Evolutionary conservation across 2,329 filamentous ascomycete species (phyloP), one percentile per base, ranked within the genome.

Genomic region (Ceratocystis destructans): DNA sequence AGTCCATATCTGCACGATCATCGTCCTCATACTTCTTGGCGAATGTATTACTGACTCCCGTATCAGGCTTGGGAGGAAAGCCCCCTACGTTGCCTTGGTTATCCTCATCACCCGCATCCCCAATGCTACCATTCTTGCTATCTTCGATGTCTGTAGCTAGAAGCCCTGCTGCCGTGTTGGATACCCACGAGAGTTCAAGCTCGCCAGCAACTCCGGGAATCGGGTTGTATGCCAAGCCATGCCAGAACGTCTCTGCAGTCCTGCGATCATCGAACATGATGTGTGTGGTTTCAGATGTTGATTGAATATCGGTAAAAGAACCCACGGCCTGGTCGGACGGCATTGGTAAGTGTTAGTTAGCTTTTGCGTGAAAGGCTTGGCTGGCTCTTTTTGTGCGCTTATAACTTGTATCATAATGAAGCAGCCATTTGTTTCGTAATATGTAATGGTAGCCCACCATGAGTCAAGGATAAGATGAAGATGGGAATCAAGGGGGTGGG

Each of bases 241-340:
- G 82, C 76, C 82, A 83, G 71, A 87, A 86, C 69, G 81, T 85
- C 73, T 93, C 89, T 3, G 87, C 89, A 15, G 87, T 86, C 72
- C 83, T 83, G 67, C 85, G 83, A 71, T 88, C 84, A 67, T 83
- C 84, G 73, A 88, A 88, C 5, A 81, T 82, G 64, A 88, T 80
- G 64, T 80, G 76, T 1, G 84, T 82, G 0, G 75, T 73, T 1
- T 74, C 69, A 0, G 79, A 73, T 2, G 77, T 78, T 3, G 78
- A 76, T 44, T 83, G 78, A 37, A 87, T 80, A 37, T 81, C 80
- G 45, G 81, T 80, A 70, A 85, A 86, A 67, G 87, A 84, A 64
- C 84, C 84, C 41, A 86, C 77, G 68, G 82, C 82, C 84, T 86
- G 15, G 20, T 12, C 15, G n/a, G 12, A 64, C 1, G 8, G 20